Evolutionary conservation across 1,284 basidiomycete species (phyloP).

Genomic region (Microbotryum saponariae): DNA sequence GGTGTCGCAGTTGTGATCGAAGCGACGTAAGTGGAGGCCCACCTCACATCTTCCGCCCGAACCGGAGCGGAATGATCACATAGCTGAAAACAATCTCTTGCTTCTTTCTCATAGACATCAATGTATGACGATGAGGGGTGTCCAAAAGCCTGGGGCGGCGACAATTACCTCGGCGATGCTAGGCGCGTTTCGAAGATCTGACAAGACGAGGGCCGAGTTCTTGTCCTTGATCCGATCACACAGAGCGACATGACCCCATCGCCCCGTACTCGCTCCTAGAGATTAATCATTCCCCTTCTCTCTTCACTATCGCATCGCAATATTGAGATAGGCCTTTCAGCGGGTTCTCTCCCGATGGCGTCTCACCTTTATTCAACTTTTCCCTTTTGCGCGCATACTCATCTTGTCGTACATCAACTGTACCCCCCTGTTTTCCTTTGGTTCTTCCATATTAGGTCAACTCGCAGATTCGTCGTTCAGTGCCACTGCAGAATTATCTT

Average conservation of each 20-base stretch:
- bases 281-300: no score
- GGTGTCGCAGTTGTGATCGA: constrained; percentile 99
- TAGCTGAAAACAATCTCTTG: no score
- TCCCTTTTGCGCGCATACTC: no score
- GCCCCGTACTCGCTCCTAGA: not conserved
- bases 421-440: no score
- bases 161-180: constrained; percentile 99
- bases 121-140: constrained; percentile 99
- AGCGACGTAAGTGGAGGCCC: constrained; percentile 62
- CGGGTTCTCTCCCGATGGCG: no score
- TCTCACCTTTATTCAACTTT: no score
- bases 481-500: no score
- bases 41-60: not conserved
- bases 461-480: no score
- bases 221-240: constrained; percentile 42
- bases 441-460: no score
- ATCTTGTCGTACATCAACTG: no score
- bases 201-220: constrained; percentile 91
- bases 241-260: not conserved
- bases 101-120: constrained; percentile 61
- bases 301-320: no score
- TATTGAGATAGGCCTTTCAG: no score
- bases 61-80: not conserved
- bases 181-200: constrained; percentile 91
- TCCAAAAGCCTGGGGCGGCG: constrained; percentile 93